phyloP scores from a whole-genome alignment of 371 early-diverging fungal genomes.

The Coemansia sp. region DNA sequence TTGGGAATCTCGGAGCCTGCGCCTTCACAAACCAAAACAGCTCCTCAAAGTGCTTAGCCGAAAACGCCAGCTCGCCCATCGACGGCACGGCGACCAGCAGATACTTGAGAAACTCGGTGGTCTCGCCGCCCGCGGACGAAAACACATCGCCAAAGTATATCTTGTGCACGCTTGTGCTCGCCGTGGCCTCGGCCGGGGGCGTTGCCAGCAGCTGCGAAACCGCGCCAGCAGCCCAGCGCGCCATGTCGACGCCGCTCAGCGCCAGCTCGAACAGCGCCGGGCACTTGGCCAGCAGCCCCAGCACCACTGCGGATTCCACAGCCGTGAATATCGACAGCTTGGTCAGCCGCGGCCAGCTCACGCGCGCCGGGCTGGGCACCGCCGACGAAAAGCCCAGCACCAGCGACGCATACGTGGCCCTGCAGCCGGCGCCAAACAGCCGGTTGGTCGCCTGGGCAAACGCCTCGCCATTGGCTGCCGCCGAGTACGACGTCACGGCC shows the following conservation, averaged over 20 bases:
- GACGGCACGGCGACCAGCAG: background rate
- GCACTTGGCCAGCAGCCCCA: background rate
- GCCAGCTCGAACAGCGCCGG: slow-evolving; percentile 1
- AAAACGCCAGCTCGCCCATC: slow-evolving; percentile 4
- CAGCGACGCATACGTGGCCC: background rate
- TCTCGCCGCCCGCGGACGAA: background rate
- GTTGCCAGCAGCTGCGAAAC: background rate
- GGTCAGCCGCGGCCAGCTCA: background rate
- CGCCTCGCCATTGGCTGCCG: background rate
- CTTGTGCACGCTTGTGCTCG: background rate
- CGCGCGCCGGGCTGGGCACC: background rate
- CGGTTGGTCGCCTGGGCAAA: background rate
- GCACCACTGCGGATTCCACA: background rate
- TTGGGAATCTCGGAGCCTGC: background rate
- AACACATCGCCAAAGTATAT: background rate
- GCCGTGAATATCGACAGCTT: background rate
- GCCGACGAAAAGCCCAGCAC: background rate
- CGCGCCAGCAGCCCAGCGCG: background rate
- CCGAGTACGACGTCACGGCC: background rate
- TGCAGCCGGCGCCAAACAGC: background rate
- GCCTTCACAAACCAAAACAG: background rate
- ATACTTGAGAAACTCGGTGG: slow-evolving; percentile 5
- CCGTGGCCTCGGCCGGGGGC: background rate
- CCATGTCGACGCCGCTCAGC: background rate
- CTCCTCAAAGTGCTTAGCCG: background rate